Evolutionary conservation across 108 stramenopile genomes (phyloP).

Genomic region (Nitzschia putrida): DNA sequence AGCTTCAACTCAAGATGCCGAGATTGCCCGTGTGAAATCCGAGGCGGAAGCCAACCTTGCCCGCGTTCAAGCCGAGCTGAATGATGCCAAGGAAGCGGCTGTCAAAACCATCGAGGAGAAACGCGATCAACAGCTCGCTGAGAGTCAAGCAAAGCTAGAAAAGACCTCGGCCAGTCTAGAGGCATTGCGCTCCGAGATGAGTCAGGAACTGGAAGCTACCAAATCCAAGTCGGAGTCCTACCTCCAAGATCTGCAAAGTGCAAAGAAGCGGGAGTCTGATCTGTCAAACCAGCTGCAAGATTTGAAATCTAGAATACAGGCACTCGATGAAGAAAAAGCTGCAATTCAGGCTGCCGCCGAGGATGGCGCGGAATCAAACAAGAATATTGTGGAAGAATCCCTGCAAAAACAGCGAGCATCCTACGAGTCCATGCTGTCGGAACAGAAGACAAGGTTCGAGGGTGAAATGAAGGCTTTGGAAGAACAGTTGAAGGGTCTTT

Average conservation of each 20-base stretch:
- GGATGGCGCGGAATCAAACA: conserved; percentile 29
- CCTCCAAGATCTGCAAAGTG: conserved; percentile 13
- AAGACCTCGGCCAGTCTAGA: background rate
- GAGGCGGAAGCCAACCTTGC: background rate
- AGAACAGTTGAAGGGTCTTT: conserved; percentile 10
- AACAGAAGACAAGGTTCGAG: conserved; percentile 26
- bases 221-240: conserved; percentile 10
- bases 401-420: conserved; percentile 40
- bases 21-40: background rate
- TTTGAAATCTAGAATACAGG: conserved; percentile 13
- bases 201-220: conserved; percentile 7
- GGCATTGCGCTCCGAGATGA: background rate
- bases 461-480: conserved; percentile 29
- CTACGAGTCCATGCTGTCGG: conserved; percentile 40
- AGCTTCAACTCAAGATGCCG: background rate
- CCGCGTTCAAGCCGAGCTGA: background rate
- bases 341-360: conserved; percentile 29
- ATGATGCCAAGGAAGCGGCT: background rate
- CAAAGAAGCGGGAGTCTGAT: conserved; percentile 10
- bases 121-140: background rate
- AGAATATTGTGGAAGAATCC: conserved; percentile 36
- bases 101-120: background rate
- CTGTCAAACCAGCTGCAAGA: conserved; percentile 22
- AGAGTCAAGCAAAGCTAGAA: conserved; percentile 8
- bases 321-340: conserved; percentile 30